A percentile compares a stretch with the other conserved stretches of the same genome.
phyloP scores from a whole-genome alignment of 2,329 filamentous ascomycete species.

The Fusarium sororula region DNA sequence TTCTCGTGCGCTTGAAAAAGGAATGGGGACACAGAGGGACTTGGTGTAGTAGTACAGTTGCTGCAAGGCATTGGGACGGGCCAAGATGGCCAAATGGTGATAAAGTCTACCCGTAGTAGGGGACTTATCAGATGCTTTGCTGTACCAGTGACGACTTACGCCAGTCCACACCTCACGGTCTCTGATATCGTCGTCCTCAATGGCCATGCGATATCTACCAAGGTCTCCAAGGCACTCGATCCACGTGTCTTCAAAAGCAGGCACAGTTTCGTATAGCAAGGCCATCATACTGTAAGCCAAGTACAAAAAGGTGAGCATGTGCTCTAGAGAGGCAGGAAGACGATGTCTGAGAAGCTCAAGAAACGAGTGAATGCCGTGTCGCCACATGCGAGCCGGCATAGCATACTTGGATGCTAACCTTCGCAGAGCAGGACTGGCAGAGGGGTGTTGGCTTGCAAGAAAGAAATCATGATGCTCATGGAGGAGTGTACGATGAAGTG shows the following conservation, averaged over 20 bases:
- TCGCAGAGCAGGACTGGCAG: constrained; percentile 72
- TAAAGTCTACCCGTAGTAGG: constrained; percentile 83
- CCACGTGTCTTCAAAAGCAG: constrained; percentile 87
- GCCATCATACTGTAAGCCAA: constrained; percentile 91
- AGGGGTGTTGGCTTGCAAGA: constrained; percentile 85
- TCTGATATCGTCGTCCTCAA: constrained; percentile 81
- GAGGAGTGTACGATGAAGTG: constrained; percentile 80
- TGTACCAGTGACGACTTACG: constrained; percentile 86
- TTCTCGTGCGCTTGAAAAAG: constrained; percentile 74
- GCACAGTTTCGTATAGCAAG: constrained; percentile 84
- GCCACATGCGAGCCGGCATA: constrained; percentile 96
- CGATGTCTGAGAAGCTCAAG: constrained; percentile 79
- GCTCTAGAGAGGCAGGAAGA: constrained; percentile 80
- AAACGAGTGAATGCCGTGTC: constrained; percentile 88
- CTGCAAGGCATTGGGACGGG: constrained; percentile 72
- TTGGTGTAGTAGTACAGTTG: constrained; percentile 80
- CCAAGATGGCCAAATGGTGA: constrained; percentile 85
- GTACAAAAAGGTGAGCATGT: constrained; percentile 93
- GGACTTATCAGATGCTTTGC: constrained; percentile 78
- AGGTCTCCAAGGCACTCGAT: constrained; percentile 92
- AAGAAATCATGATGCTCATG: constrained; percentile 90
- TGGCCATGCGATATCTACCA: constrained; percentile 85
- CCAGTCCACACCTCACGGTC: constrained; percentile 84
- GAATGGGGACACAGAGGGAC: constrained; percentile 72
- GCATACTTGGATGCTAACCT: constrained; percentile 81